Conservation (phyloP, 768 basidiomycete genomes). For the Pholiota conissans region DNA sequence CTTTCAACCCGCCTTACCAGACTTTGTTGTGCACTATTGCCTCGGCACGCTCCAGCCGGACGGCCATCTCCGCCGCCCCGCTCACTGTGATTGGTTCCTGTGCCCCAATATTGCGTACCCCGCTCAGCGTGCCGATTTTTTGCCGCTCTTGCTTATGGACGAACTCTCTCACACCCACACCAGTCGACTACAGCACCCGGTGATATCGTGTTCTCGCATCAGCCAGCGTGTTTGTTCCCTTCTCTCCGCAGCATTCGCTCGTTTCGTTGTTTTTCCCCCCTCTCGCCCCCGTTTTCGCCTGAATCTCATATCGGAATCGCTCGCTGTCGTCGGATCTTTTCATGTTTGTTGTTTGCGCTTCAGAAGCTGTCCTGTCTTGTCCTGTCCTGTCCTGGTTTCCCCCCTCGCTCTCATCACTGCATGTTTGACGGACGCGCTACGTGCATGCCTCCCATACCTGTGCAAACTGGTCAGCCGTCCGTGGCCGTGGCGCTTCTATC, state of each 20-base stretch:
- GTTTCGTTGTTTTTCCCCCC: too few species aligned
- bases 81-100: conserved; percentile 12
- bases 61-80: conserved; percentile 10
- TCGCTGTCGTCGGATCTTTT: conserved; percentile 24
- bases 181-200: conserved; percentile 19
- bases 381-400: too few species aligned
- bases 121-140: conserved; percentile 13
- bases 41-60: conserved; percentile 18
- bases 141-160: conserved; percentile 16
- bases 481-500: conserved; percentile 16
- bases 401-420: conserved; percentile 10
- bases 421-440: conserved; percentile 16
- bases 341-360: background rate
- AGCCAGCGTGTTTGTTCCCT: too few species aligned
- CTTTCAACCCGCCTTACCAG: conserved; percentile 21
- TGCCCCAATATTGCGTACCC: conserved; percentile 1
- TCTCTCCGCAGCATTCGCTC: conserved; percentile 28
- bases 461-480: conserved; percentile 14
- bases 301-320: too few species aligned
- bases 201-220: conserved; percentile 19
- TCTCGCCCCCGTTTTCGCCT: too few species aligned
- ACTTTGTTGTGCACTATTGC: conserved; percentile 23
- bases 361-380: too few species aligned
- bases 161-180: conserved; percentile 22
- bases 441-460: conserved; percentile 1